Evolutionary conservation across 2,329 filamentous ascomycete species (phyloP).

Genomic region (Colletotrichum musicola): DNA sequence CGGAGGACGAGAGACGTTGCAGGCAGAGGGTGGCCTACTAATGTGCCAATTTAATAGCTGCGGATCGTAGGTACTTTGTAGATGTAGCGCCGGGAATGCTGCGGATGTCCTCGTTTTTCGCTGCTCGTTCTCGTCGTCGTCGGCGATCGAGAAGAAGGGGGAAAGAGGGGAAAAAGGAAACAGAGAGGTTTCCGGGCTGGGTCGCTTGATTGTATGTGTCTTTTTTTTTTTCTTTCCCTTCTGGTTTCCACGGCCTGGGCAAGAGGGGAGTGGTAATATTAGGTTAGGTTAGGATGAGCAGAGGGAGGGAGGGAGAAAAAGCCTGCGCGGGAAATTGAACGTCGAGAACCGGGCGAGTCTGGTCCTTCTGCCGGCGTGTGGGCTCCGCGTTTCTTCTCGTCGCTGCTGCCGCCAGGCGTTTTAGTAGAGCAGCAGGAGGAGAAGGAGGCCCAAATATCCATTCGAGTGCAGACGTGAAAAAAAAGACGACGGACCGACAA

Average conservation of each 20-base stretch:
- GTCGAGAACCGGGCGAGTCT: constrained; percentile 18
- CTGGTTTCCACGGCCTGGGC: background rate
- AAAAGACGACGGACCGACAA: constrained; percentile 10
- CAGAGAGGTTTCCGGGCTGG: background rate
- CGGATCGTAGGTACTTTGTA: too few species aligned
- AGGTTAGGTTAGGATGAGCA: constrained; percentile 22
- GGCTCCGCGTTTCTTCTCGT: background rate
- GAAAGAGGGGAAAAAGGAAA: background rate
- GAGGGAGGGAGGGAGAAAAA: constrained; percentile 18
- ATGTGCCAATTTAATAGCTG: too few species aligned
- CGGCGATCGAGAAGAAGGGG: background rate
- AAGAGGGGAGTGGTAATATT: constrained; percentile 25
- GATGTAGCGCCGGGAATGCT: constrained; percentile 24
- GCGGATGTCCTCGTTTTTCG: constrained; percentile 17
- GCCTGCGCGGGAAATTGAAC: constrained; percentile 32
- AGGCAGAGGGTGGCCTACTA: background rate
- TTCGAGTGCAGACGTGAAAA: constrained; percentile 1
- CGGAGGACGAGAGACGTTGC: constrained; percentile 17
- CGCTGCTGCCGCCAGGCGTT: too few species aligned
- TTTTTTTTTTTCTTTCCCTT: background rate
- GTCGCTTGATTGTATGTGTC: constrained; percentile 14
- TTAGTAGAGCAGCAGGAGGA: too few species aligned
- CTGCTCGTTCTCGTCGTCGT: background rate
- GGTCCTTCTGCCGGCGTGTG: background rate
- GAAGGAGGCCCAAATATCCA: background rate